Evolutionary conservation across 2,329 filamentous ascomycete species (phyloP), one percentile per base, ranked within the genome.

Genomic region (Ascochyta lentis): DNA sequence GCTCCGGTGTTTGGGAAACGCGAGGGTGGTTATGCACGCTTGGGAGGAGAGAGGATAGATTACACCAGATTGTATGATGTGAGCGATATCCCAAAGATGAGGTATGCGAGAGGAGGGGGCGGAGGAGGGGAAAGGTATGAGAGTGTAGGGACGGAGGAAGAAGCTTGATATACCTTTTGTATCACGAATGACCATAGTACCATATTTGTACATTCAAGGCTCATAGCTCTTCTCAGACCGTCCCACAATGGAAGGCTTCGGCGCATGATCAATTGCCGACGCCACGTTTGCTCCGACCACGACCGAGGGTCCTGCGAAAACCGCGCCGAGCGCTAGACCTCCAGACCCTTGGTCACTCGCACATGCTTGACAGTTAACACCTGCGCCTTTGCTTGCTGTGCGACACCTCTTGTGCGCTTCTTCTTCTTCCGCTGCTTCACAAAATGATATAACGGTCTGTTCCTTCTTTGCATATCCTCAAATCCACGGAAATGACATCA

Each of bases 31-130:
- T 82, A 83, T 39, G 92, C 90, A 0, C 79, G 92, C 73, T 78
- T 99, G 7, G 91, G 87, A 13, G 94, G 95, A 2, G 84, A 90
- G 67, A 79, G 83, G 35, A 86, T 99, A 42, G 92, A 97, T 77
- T 99, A 97, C 76, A 90, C 90, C 19, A 85, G 84, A 53, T 86
- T 98, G 83, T 99, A 96, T 76, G 94, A 98, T 76, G 86, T 89
- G 19, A 98, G 96, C 76, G 94, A 98, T 76, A 86, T 89, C 19
- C 94, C 94, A 6, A 81, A 87, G 60, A 90, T 92, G 86, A 74
- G 74, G 79, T 81, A 75, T 79, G 78, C 70, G 76, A 79, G 62
- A n/a, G 59, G 54, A 23, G 59, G 63, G 9, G 64, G 54, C 6
- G 61, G 59, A 58, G 81, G 53, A 8, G 61, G 59, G 57, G 81